These are phyloP conservation scores for Didymella glomerata DNA, from an alignment of 2,329 filamentous ascomycete genomes.

Conservation along the genomic window DNA sequence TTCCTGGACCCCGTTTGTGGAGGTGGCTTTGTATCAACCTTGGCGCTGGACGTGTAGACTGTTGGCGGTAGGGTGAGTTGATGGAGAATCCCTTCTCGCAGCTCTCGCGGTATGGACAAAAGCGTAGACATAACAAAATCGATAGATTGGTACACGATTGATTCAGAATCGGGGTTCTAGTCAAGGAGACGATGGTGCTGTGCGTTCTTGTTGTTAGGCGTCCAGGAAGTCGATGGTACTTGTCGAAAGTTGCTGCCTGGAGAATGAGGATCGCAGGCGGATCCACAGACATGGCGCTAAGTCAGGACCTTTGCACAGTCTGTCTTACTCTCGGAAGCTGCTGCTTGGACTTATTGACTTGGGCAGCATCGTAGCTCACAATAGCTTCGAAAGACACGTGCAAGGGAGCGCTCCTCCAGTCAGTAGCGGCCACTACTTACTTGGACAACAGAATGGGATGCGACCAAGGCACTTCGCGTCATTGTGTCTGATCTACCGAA, in stretches of 20 bases:
- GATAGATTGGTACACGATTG: background rate
- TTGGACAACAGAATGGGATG: background rate
- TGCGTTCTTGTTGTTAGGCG: background rate
- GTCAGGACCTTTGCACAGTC: background rate
- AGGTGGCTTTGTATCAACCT: constrained; percentile 22
- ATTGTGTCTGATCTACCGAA: no score
- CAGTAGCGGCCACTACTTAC: background rate
- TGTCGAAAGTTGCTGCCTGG: constrained; percentile 19
- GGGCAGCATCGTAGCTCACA: background rate
- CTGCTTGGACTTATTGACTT: background rate
- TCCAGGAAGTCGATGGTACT: background rate
- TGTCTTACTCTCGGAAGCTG: no score
- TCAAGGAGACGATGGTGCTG: background rate
- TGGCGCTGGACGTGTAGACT: constrained; percentile 37
- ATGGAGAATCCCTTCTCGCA: constrained; percentile 39
- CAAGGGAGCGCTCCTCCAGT: background rate
- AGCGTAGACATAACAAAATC: constrained; percentile 19
- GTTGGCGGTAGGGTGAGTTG: constrained; percentile 31
- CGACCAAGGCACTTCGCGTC: background rate
- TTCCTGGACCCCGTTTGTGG: constrained; percentile 15
- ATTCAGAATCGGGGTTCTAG: background rate
- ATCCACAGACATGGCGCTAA: background rate
- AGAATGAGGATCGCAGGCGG: constrained; percentile 4
- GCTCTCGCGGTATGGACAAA: constrained; percentile 37
- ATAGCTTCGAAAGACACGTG: background rate